Evolutionary conservation across 306 rosid genomes (phyloP).

Genomic region (Luffa aegyptiaca): DNA sequence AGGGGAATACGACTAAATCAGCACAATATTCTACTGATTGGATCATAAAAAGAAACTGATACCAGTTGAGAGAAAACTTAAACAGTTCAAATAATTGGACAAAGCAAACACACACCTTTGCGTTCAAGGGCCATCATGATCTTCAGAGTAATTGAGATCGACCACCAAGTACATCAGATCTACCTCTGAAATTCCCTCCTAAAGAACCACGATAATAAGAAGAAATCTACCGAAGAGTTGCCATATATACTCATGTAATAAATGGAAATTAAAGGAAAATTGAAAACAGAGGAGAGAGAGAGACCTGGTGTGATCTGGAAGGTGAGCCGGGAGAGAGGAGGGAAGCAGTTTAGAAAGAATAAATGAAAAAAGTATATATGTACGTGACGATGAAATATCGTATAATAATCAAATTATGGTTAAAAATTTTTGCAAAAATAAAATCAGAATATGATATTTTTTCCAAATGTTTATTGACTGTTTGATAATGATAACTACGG

Average conservation of each 20-base stretch:
- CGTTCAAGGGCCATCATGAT: constrained; percentile 90
- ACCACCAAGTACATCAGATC: constrained; percentile 83
- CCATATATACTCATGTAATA: constrained; percentile 10
- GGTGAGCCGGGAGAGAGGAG: constrained; percentile 11
- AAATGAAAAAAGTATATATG: not conserved
- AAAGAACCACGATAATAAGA: not conserved
- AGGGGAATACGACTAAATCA: constrained; percentile 6
- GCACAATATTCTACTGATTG: not conserved
- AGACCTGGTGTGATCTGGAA: constrained; percentile 14
- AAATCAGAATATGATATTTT: not conserved
- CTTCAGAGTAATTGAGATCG: constrained; percentile 61
- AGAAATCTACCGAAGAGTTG: not conserved
- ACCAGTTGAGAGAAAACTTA: not conserved
- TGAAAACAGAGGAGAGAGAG: constrained; percentile 11
- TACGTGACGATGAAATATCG: not conserved
- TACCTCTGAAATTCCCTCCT: constrained; percentile 38
- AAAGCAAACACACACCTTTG: constrained; percentile 31
- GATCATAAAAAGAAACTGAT: constrained; percentile 14
- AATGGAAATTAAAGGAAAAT: not conserved
- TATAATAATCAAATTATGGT: not conserved
- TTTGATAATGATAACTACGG: no score
- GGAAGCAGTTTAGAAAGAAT: not conserved
- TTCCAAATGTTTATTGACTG: not conserved
- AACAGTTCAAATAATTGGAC: not conserved
- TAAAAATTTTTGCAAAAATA: not conserved